Conservation (phyloP, 2,329 filamentous ascomycete genomes). For the Periconia sp. region DNA sequence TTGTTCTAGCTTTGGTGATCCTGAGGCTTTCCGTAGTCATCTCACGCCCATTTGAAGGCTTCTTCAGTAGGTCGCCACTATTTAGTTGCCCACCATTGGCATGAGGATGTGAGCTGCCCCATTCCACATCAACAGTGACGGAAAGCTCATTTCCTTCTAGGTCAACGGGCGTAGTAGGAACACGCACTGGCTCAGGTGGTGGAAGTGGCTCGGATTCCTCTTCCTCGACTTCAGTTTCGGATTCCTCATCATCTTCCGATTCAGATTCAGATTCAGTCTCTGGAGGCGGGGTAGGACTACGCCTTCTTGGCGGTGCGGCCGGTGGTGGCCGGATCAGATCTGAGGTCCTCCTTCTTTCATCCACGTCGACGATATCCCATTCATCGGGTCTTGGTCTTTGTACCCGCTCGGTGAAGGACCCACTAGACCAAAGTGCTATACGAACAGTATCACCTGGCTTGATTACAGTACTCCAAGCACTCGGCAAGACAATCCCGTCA, state of each 20-base stretch:
- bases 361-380: not conserved
- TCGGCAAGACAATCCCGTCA: constrained; percentile 7
- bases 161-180: constrained; percentile 18
- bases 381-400: not conserved
- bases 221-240: constrained; percentile 2
- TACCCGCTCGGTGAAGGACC: no score
- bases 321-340: not conserved
- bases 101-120: not conserved
- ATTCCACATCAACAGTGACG: constrained; percentile 22
- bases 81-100: not conserved
- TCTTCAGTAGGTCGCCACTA: not conserved
- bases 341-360: not conserved
- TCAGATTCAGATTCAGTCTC: constrained; percentile 3
- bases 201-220: constrained; percentile 4
- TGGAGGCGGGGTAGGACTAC: not conserved
- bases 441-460: constrained; percentile 1
- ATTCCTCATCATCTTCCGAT: constrained; percentile 6
- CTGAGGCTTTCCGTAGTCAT: constrained; percentile 26
- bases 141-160: constrained; percentile 30
- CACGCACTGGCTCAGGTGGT: constrained; percentile 7
- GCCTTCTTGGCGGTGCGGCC: not conserved
- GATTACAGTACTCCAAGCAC: constrained; percentile 7
- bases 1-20: constrained; percentile 31
- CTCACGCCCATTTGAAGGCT: constrained; percentile 1
- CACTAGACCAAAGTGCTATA: constrained; percentile 1